Evolutionary conservation across 108 stramenopile species (phyloP), one percentile per base, ranked within the genome.

Genomic region (Parietichytrium sp.): DNA sequence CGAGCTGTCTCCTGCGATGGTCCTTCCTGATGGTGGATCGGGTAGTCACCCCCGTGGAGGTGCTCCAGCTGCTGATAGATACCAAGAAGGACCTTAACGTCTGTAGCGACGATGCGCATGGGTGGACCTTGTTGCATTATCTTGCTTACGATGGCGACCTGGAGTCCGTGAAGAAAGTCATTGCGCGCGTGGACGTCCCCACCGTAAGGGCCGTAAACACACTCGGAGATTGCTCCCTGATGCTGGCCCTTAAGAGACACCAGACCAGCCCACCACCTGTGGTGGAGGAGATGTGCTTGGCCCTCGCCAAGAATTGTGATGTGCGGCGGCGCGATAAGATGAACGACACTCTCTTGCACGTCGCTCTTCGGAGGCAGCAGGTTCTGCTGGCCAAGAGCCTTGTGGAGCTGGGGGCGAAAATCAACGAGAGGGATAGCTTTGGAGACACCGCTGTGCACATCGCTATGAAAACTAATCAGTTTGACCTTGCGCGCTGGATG

Each of bases 1-100:
- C 61, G 42, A 72, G 61, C 42, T 72, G 61, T 38, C 61, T 72
- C n/a, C 20, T 72, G 61, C 61, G 61, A 6, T 72, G 61, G 61
- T 72, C 61, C n/a, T 72, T 72, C 45, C 61, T 72, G 61, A 72
- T 72, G 61, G 45, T 72, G 61, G 61, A 72, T 25, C 36, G 20
- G 61, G 45, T 72, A 10, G 61, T 42, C 6, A 33, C 38, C 33
- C 61, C 61, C 2, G 20, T 72, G 15, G 61, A 72, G 2, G n/a
- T 72, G 0, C 33, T 72, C 23, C 36, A 72, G 38, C 36, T 72
- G 61, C 61, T 72, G 10, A 72, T 72, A n/a, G 61, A 72, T 33
- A 72, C 61, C 10, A 72, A 72, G 61, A 72, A 72, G 61, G 61
- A 72, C 2, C 61, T 72, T 16, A 72, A 72, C 20, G 61, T 72